phyloP scores from a whole-genome alignment of 139 green algal genomes.

The Pseudopediastrum boryanum region DNA sequence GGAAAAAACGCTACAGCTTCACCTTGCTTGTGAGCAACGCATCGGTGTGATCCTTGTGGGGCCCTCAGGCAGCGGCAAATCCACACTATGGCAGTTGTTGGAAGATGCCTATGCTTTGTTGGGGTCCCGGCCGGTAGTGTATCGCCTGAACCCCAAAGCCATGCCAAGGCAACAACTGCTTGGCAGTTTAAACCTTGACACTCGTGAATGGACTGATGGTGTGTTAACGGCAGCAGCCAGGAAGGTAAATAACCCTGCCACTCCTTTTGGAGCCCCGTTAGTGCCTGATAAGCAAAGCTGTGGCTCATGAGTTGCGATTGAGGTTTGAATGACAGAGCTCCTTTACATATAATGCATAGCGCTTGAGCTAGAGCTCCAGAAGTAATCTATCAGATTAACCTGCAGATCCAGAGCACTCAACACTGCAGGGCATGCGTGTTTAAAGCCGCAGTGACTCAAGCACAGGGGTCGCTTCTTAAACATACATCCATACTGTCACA shows the following conservation, averaged over 20 bases:
- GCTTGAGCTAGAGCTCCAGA: too few relatives aligned
- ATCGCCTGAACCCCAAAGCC: slow-evolving; percentile 84
- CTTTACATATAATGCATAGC: too few relatives aligned
- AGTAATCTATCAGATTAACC: too few relatives aligned
- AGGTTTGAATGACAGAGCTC: too few relatives aligned
- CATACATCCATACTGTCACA: slow-evolving; percentile 22
- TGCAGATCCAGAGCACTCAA: too few relatives aligned
- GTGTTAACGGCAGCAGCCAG: slow-evolving; percentile 77
- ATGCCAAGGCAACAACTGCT: slow-evolving; percentile 78
- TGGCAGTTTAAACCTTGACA: slow-evolving; percentile 83
- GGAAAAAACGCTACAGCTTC: slow-evolving; percentile 76
- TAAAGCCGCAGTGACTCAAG: too few relatives aligned
- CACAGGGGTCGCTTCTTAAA: too few relatives aligned
- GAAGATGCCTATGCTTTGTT: neutral
- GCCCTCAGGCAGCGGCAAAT: slow-evolving; percentile 79
- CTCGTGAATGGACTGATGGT: slow-evolving; percentile 83
- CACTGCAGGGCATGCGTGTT: too few relatives aligned
- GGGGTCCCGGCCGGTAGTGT: slow-evolving; percentile 47
- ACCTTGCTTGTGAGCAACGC: slow-evolving; percentile 78
- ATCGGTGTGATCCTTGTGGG: slow-evolving; percentile 90
- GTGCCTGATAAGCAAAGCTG: too few relatives aligned
- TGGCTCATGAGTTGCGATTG: too few relatives aligned
- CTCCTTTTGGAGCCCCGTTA: too few relatives aligned
- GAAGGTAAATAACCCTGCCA: slow-evolving; percentile 36
- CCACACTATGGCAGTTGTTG: slow-evolving; percentile 66